Conservation (phyloP, 768 basidiomycete species). For the Tephrocybe sp. region DNA sequence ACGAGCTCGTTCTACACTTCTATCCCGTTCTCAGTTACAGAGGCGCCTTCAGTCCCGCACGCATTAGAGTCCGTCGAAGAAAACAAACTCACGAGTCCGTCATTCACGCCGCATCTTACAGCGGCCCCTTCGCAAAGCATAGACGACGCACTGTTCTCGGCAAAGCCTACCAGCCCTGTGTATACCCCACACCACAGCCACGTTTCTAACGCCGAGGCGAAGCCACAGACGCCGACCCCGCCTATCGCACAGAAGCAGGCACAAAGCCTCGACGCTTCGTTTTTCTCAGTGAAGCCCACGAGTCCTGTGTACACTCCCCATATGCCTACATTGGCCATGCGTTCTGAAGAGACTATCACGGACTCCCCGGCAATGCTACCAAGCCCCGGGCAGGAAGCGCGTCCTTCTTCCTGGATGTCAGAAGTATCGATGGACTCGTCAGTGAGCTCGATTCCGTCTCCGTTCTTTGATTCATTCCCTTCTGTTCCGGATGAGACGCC, state of each 20-base stretch:
- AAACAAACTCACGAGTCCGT: constrained; percentile 13
- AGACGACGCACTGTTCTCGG: constrained; percentile 12
- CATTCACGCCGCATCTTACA: constrained; percentile 1
- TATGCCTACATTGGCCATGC: constrained; percentile 13
- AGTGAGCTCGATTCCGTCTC: constrained; percentile 42
- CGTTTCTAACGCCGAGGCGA: background rate
- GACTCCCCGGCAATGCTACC: constrained; percentile 15
- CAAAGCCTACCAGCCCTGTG: constrained; percentile 18
- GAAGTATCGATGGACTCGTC: constrained; percentile 38
- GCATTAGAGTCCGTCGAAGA: constrained; percentile 11
- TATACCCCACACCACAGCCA: constrained; percentile 11
- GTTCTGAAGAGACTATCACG: constrained; percentile 16
- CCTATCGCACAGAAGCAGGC: constrained; percentile 1
- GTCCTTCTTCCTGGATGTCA: constrained; percentile 48
- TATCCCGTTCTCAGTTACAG: constrained; percentile 4
- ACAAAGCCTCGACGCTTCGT: background rate
- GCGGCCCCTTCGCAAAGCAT: background rate
- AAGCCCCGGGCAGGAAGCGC: constrained; percentile 21
- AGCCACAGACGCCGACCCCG: background rate
- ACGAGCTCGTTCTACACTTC: constrained; percentile 17
- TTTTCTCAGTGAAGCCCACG: constrained; percentile 8
- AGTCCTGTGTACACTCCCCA: constrained; percentile 15
- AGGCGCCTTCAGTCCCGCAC: background rate
- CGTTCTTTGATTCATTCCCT: constrained; percentile 68
- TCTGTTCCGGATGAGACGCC: constrained; percentile 59